Base-by-base conservation (phyloP, 164 flowering plant genomes). In the Annona squamosa region DNA sequence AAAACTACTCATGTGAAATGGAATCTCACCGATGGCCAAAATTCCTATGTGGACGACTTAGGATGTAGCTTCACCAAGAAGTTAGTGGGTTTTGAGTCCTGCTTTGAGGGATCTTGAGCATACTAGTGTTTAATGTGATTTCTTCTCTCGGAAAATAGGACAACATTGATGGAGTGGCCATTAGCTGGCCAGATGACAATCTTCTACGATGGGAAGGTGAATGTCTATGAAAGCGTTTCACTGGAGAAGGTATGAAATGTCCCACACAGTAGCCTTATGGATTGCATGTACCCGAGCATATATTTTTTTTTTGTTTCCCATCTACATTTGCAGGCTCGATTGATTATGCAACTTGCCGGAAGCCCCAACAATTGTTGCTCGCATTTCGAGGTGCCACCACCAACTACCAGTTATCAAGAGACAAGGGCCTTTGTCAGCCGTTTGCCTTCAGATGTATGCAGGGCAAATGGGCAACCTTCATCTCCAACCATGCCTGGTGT, bases 141-240 rank as follows among this genome's bases (percentile, higher is more conserved):
- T 26, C 37, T 26, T 26, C 37, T 26, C 37, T 26, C 37, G 41
- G 70, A 3, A 37, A 10, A 52, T 59, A 63, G 72, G 19, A 73
- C 79, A 74, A 16, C 59, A 1, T 26, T 26, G 59, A 71, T 68
- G 52, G 46, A 82, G 43, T 77, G 77, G 67, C 74, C 59, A 37
- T 46, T 78, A 16, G 75, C 66, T 48, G 87, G 87, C 46, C 94
- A 90, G 79, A 86, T 91, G 97, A 87, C 94, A 3, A 90, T 91
- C 72, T 91, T 91, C 81, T 91, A 91, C 78, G 73, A 88, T 48
- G 97, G 97, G 70, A 87, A 88, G 82, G 94, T 91, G 79, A 88
- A 87, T 77, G 97, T 91, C 44, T 91, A 90, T 72, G 94, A 91
- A 78, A 89, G 80, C 70, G 82, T 91, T 42, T 83, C 89, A 12